Conservation (phyloP, 1,284 basidiomycete genomes). For the Boletus hoseneyae region DNA sequence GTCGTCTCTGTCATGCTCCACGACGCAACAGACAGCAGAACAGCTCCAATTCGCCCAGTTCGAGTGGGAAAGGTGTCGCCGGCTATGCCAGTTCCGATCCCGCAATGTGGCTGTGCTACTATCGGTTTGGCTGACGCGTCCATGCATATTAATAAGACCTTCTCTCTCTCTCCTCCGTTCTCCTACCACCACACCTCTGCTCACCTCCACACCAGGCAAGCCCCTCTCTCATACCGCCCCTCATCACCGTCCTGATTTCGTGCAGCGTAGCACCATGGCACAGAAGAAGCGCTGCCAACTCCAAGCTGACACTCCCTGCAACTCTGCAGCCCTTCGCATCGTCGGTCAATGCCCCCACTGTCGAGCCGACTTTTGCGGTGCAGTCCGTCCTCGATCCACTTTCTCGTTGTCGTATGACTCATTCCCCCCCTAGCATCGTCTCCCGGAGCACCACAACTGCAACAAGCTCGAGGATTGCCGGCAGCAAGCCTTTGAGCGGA, state of each 20-base stretch:
- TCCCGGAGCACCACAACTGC: slow-evolving; percentile 80
- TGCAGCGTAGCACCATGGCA: slow-evolving; percentile 47
- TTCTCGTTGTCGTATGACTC: slow-evolving; percentile 16
- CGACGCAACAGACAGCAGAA: too few relatives aligned
- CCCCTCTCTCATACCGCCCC: not conserved
- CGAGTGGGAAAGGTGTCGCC: too few relatives aligned
- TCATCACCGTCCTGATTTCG: not conserved
- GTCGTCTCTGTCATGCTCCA: too few relatives aligned
- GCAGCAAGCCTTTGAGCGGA: slow-evolving; percentile 80
- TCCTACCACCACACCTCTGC: not conserved
- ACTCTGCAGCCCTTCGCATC: slow-evolving; percentile 72
- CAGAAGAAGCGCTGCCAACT: slow-evolving; percentile 83
- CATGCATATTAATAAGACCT: slow-evolving; percentile 24
- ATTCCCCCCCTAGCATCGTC: slow-evolving; percentile 57
- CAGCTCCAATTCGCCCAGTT: too few relatives aligned
- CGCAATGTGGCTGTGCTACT: slow-evolving; percentile 24
- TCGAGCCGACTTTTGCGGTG: slow-evolving; percentile 68
- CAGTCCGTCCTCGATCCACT: slow-evolving; percentile 48
- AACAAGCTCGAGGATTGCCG: slow-evolving; percentile 75
- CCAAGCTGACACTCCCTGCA: slow-evolving; percentile 65
- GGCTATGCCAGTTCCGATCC: not conserved
- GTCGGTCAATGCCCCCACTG: slow-evolving; percentile 82
- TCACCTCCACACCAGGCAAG: not conserved
- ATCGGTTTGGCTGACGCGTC: slow-evolving; percentile 32
- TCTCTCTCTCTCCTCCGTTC: not conserved